phyloP scores from a whole-genome alignment of 192 early-diverging fungal species.

The Backusella macrospora region DNA sequence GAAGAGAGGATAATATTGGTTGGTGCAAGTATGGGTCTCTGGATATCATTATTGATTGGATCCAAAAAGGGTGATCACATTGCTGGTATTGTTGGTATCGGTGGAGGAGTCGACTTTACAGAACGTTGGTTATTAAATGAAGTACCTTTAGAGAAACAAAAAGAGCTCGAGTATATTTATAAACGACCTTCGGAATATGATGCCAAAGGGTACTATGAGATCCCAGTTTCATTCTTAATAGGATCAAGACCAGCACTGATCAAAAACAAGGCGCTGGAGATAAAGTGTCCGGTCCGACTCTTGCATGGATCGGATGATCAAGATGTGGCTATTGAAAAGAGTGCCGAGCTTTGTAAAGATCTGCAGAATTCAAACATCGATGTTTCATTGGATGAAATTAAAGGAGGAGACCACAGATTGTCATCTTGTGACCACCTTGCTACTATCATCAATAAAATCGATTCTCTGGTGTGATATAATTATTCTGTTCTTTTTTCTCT shows the following conservation, averaged over 20 bases:
- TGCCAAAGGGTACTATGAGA: slow-evolving; percentile 31
- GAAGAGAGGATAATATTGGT: slow-evolving; percentile 16
- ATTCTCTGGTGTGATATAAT: slow-evolving; percentile 6
- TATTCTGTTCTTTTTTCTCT: not conserved
- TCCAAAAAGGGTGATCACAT: not conserved
- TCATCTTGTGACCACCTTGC: slow-evolving; percentile 31
- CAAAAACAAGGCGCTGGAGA: not conserved
- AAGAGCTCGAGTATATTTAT: slow-evolving; percentile 18
- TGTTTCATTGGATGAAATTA: slow-evolving; percentile 23
- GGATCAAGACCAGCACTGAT: slow-evolving; percentile 23
- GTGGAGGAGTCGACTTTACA: slow-evolving; percentile 33
- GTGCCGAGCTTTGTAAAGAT: not conserved
- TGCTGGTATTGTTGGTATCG: slow-evolving; percentile 30
- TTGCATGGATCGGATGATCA: slow-evolving; percentile 32
- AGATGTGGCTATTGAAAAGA: slow-evolving; percentile 9
- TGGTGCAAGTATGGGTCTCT: slow-evolving; percentile 38
- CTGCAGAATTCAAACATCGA: slow-evolving; percentile 1
- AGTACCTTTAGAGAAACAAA: slow-evolving; percentile 9
- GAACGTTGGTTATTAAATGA: slow-evolving; percentile 31
- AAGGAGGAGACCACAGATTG: slow-evolving; percentile 41
- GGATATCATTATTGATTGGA: slow-evolving; percentile 27
- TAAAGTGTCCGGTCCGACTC: slow-evolving; percentile 12
- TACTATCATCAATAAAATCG: slow-evolving; percentile 12
- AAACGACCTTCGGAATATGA: slow-evolving; percentile 27
- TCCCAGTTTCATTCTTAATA: slow-evolving; percentile 28